Percentiles rank a stretch among this genome's conserved stretches.
Evolutionary conservation across 768 basidiomycete species (phyloP).

Genomic region (Inosperma sp.): DNA sequence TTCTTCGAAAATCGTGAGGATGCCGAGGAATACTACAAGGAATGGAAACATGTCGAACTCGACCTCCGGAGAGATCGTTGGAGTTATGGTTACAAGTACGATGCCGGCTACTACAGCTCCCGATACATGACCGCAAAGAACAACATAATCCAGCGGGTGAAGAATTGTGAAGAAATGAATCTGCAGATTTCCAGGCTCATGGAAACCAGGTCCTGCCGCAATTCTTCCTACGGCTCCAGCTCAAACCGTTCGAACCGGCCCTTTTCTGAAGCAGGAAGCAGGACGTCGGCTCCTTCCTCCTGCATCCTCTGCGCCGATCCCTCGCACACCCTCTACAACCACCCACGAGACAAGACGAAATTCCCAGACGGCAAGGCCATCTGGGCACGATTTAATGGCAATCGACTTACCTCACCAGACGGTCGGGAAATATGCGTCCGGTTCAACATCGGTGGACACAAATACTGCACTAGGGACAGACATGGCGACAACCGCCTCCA

Average conservation of each 20-base stretch:
- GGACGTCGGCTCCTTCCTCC: conserved; percentile 4
- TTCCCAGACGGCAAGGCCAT: conserved; percentile 9
- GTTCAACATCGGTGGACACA: conserved; percentile 18
- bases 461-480: conserved; percentile 4
- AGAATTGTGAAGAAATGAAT: neutral
- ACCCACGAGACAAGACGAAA: conserved; percentile 5
- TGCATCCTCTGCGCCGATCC: conserved; percentile 22
- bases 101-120: neutral
- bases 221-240: neutral
- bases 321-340: conserved; percentile 18
- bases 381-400: conserved; percentile 9
- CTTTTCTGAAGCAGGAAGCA: conserved; percentile 8
- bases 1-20: conserved; percentile 5
- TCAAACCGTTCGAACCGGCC: neutral
- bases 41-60: conserved; percentile 1
- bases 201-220: neutral
- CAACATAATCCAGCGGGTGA: neutral
- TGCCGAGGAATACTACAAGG: neutral
- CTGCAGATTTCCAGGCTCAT: neutral
- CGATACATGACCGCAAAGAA: neutral
- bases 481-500: conserved; percentile 19
- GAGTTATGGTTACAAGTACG: neutral
- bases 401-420: conserved; percentile 12
- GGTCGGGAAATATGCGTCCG: conserved; percentile 18
- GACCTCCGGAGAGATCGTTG: conserved; percentile 1